Base-by-base conservation (phyloP, 2,329 filamentous ascomycete species). In the Mariannaea elegans region DNA sequence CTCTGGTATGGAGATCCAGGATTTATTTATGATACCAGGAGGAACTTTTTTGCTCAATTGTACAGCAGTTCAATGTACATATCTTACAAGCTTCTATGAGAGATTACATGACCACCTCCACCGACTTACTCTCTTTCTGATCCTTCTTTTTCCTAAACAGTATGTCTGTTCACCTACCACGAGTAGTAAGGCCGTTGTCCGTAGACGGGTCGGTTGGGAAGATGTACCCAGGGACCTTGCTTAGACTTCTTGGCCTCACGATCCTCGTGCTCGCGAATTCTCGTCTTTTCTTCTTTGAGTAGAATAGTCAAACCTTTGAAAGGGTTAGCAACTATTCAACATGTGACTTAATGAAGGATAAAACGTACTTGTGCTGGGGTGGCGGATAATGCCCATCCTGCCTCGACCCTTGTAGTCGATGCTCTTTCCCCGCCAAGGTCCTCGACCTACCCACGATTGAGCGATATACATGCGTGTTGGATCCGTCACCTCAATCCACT, bases 281-380 rank as follows among this genome's bases (percentile, higher is more conserved):
- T 84, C 6, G 95, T 97, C 76, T 90, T 91, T 76, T 98, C 94
- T 75, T 99, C 95, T 80, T 98, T 99, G 73, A 99, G 81, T 13
- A 97, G 76, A 32, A 99, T 79, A 0, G 89, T 88, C 61, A 97
- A 85, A 65, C 84, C 92, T 27, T 27, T 93, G 34, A 36, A 41
- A 41, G 13, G 27, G 64, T 75, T 50, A 74, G 67, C 38, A 44
- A 29, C 13, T 34, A 14, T 7, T 39, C 12, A 13, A 19, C 16
- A 24, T 19, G 9, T 7, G 16, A 32, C 34, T 23, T 39, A 23
- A 23, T 8, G 27, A n/a, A 16, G 39, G 14, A 41, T 18, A 18
- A 36, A 50, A 88, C 89, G 80, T 79, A 93, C 91, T 88, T 27
- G 94, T 92, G 66, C 87, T 86, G 1, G 92, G 92, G 65, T 88